A percentile compares a stretch with the other conserved stretches of the same genome.
These are phyloP conservation scores for Aquilaria sinensis DNA, from an alignment of 345 rosid genomes.

Conservation along the genomic window DNA sequence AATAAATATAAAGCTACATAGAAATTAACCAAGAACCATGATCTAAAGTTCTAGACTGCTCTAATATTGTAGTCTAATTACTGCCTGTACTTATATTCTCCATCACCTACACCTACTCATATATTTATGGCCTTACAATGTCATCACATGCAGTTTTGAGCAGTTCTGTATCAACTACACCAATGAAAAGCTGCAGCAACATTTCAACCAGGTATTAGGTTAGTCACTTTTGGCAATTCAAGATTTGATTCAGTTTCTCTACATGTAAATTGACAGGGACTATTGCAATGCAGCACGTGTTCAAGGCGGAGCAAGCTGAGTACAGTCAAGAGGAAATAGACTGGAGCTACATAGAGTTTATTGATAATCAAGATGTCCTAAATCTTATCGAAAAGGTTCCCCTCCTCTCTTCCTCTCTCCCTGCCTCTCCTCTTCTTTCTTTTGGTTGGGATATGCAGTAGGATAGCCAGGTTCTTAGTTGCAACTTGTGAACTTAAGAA, in stretches of 20 bases:
- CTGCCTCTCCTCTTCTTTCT: background rate
- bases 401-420: slow-evolving; percentile 8
- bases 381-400: slow-evolving; percentile 90
- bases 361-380: slow-evolving; percentile 87
- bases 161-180: slow-evolving; percentile 92
- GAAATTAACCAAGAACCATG: no score
- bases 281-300: slow-evolving; percentile 61
- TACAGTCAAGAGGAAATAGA: slow-evolving; percentile 70
- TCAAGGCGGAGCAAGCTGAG: slow-evolving; percentile 84
- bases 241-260: slow-evolving; percentile 14
- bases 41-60: no score
- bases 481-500: no score
- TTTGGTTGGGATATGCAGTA: no score
- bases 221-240: slow-evolving; percentile 29
- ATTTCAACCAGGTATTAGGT: slow-evolving; percentile 96
- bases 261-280: slow-evolving; percentile 21
- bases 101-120: background rate
- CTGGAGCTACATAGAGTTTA: slow-evolving; percentile 83
- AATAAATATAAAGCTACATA: no score
- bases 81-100: background rate
- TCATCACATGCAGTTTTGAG: slow-evolving; percentile 58
- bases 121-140: slow-evolving; percentile 8
- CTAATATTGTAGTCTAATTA: no score
- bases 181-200: slow-evolving; percentile 93
- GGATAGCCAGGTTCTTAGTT: no score